Base-by-base conservation (phyloP, 306 rosid genomes). In the Coriaria nepalensis region DNA sequence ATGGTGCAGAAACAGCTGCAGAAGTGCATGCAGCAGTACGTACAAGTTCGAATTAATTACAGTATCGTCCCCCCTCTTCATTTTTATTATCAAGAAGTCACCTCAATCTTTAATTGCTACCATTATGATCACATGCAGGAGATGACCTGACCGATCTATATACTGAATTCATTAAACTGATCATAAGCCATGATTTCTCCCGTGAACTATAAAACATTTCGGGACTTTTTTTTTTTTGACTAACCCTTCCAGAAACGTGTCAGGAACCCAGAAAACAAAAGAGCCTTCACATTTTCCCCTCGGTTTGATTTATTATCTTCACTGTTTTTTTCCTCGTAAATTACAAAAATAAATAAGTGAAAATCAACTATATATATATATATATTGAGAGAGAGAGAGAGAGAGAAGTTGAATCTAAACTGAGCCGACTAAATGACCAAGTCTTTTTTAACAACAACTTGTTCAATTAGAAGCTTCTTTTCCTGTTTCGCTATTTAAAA, bases 391-490 rank as follows among this genome's bases (percentile, higher is more conserved):
- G 3, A 3, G 29, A 20, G 29, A 20, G 29, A 20, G 29, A 3
- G 3, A 3, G 29, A 20, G 29, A 20, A 1, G 29, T 20, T 20
- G 29, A 20, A 20, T 20, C 29, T 20, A 20, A 20, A 20, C 3
- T 20, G 29, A 20, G 29, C 29, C 29, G 1, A 3, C 29, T 20
- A 20, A 20, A 20, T 3, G 29, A 20, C 38, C 15, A 10, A 35
- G 29, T 42, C 37, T 50, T 4, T 53, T 53, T 15, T 7, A 14
- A 69, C 66, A 62, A 55, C n/a, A n/a, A n/a, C n/a, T n/a, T n/a
- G n/a, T n/a, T n/a, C n/a, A n/a, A n/a, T n/a, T 62, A 55, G 62
- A 59, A 66, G 49, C 45, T 40, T 56, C 68, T 77, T 79, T 78
- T 74, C 61, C 60, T 64, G 51, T 62, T 52, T 60, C 43, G 12